Evolutionary conservation across 2,329 filamentous ascomycete genomes (phyloP), one percentile per base, ranked within the genome.

Genomic region (Diaporthe capsici): DNA sequence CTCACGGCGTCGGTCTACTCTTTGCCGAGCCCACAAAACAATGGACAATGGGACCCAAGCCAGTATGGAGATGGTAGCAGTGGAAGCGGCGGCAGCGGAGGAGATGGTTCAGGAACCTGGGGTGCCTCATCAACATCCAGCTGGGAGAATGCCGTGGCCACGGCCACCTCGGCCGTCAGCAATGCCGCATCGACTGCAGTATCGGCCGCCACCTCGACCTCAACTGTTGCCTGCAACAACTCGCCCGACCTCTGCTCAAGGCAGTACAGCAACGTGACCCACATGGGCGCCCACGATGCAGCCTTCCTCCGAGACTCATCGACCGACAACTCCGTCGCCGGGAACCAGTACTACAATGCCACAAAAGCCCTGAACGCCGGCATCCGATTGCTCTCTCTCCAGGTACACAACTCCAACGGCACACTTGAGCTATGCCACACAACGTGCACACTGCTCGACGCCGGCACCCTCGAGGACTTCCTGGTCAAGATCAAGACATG

Each of bases 271-370:
- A 91, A 93, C 79, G 90, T 97, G 79, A 96, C 94, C 4, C 90
- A 96, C 82, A 90, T 96, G 81, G 94, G 94, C 31, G 93, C 93
- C 25, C 94, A 96, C 85, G 90, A 95, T 84, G 92, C 90, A 76
- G 88, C 94, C 15, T 96, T 95, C 82, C 83, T 95, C 58, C 88
- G 93, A 68, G 92, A 95, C 80, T 82, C 85, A 37, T 88, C 88
- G 73, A 93, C 91, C 0, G 86, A 85, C 76, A 90, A 92, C 82
- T 91, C 91, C 37, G 83, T 91, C 3, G 89, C 92, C 2, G 94
- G 93, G 8, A 94, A 95, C 82, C 94, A 96, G 84, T 94, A 88
- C 85, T 92, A 90, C 84, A 94, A 95, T 83, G 92, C 92, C 9
- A 94, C 92, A 3, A 85, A 89, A 8, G 93, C 94, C 74, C 89